Base-by-base conservation (phyloP, 805 yeast genomes). In the Candida sonorensis region DNA sequence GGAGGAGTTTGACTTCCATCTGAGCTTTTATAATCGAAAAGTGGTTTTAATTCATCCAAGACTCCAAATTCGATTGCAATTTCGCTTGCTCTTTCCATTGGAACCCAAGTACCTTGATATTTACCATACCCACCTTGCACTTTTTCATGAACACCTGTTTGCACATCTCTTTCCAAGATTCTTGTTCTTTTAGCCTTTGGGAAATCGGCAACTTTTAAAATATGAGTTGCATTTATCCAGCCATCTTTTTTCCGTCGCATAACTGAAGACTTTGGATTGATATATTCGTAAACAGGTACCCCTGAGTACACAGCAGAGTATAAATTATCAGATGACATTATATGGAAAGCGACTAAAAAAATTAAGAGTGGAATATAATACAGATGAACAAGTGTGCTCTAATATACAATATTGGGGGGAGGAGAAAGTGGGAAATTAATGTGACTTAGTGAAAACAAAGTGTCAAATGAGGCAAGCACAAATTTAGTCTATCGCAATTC, bases 21-120 rank as follows among this genome's bases (percentile, higher is more conserved):
- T 34, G 66, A 36, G 37, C 72, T 57, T 45, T 60, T 59, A 50
- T 72, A 82, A 21, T 77, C 78, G 39, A 88, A 77, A 15, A 87
- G 61, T 0, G 88, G 83, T 23, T 62, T 57, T 27, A 90, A 64
- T 11, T 69, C 63, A 4, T 72, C 81, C 38, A 66, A 62, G 4
- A 83, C 94, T 1, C 70, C 77, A 44, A 75, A 76, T 45, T 75
- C 76, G 30, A 64, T 62, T 2, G 90, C 85, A 35, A 85, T 69
- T 40, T 69, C 73, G 17, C 64, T 59, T 1, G 95, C 97, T 30
- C 83, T 74, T 6, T 69, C 75, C 40, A 84, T 59, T 0, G 97
- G 97, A 7, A 88, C 88, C 96, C 96, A 88, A 2, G 97, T 88
- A 12, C 96, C 97, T 57, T 90, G 97, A 57, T 87, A 90, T 51